These are phyloP conservation scores for Waltergamsia citrina DNA, from an alignment of 2,329 filamentous ascomycete species.

Conservation along the genomic window DNA sequence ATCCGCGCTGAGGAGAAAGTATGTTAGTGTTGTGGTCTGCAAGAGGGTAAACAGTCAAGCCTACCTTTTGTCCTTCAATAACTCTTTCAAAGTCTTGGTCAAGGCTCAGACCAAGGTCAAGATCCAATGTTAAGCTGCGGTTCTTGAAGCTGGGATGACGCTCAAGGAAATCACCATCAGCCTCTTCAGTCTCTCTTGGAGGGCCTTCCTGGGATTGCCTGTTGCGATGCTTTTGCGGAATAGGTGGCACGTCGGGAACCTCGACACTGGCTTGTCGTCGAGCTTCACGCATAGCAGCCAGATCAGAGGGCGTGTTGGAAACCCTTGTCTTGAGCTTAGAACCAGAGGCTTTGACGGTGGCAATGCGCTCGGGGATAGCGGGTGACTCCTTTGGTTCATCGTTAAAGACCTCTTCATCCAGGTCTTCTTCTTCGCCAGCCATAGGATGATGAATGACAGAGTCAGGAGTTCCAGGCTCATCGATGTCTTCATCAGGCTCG, in stretches of 20 bases:
- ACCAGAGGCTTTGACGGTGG: constrained; percentile 82
- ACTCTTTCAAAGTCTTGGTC: constrained; percentile 91
- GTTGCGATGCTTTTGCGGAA: constrained; percentile 51
- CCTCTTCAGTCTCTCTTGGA: not conserved
- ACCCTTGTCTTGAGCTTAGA: constrained; percentile 82
- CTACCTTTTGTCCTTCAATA: constrained; percentile 95
- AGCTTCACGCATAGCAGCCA: constrained; percentile 75
- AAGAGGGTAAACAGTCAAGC: constrained; percentile 24
- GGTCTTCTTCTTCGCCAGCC: constrained; percentile 18
- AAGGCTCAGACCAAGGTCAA: constrained; percentile 77
- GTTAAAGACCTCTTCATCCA: constrained; percentile 19
- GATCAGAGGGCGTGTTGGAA: constrained; percentile 78
- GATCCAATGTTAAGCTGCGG: constrained; percentile 71
- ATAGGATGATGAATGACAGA: constrained; percentile 81
- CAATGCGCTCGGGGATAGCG: constrained; percentile 68
- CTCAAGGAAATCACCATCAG: constrained; percentile 32
- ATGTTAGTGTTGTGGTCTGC: constrained; percentile 49
- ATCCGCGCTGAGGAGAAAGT: constrained; percentile 71
- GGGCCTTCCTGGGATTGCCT: constrained; percentile 36
- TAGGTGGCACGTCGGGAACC: constrained; percentile 47
- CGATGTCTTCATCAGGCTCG: constrained; percentile 38
- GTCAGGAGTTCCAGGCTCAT: constrained; percentile 67
- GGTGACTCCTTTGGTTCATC: constrained; percentile 42
- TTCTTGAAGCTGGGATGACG: constrained; percentile 69
- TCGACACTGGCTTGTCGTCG: constrained; percentile 79